Evolutionary conservation across 257 asterid genomes (phyloP), one percentile per base, ranked within the genome.

Genomic region (Knoxia roxburghii): DNA sequence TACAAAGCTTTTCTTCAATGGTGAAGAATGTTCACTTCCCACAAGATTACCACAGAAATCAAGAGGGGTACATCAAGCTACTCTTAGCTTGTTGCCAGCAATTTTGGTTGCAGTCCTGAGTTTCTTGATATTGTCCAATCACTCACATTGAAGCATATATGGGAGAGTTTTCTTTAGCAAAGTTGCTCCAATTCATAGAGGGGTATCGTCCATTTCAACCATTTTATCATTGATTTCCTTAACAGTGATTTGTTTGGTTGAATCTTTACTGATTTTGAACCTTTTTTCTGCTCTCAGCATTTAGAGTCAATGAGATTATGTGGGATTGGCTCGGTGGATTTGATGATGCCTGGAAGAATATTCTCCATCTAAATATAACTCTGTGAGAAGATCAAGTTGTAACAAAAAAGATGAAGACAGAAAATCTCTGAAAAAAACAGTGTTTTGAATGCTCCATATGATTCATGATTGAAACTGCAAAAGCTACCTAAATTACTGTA

Each of bases 21-120:
- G 99, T 3, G 99, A 81, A 75, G 99, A 93, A 50, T 93, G 99
- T 56, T 83, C 95, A 15, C 75, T 93, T 29, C 99, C 99, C 0
- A 80, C 73, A 3, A 60, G 63, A 5, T 43, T 86, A 4, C 99
- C 99, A 0, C 67, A 57, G 45, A 43, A 53, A 61, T n/a, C 67
- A 45, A 77, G 48, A 13, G 80, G 70, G 4, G 80, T 77, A 6
- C 49, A 17, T 4, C 68, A 64, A 57, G 63, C 87, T 35, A 48
- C 68, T 0, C 48, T 30, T 5, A 75, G 81, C 12, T 29, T 79
- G 57, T 17, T 76, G 33, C 51, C 87, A 1, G 77, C 85, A 0
- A n/a, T 79, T 69, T 62, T 81, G 46, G 65, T 85, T 20, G 84
- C 70, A 29, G 56, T 81, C 8, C 6, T 78, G 32, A 81, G 86